Base-by-base conservation (phyloP, 176 grass and related monocot species). In the Calamus simplicifolius region DNA sequence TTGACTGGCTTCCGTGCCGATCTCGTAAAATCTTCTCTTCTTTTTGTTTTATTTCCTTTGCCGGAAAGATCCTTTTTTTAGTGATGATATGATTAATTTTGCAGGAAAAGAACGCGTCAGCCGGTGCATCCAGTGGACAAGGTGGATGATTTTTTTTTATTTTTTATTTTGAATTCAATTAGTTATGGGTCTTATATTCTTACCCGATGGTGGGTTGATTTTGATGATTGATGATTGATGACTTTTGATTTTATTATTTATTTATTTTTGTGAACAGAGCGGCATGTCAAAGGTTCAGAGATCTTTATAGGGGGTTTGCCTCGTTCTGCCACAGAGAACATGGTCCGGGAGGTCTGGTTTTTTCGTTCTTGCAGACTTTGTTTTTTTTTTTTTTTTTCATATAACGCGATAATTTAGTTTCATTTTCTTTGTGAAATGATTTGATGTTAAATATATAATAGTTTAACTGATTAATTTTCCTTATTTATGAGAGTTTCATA, bases 281-380 rank as follows among this genome's bases (percentile, higher is more conserved):
- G 62, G 54, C 58, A 16, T 12, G 67, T 6, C n/a, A 85, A 66
- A 67, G 89, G 89, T 25, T 31, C 71, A 43, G 89, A 94, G 71
- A 80, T 94, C 27, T 88, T 94, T 70, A 71, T 94, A 27, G 81
- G 89, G n/a, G 84, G 89, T 43, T 30, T 94, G 43, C 70, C 84
- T 23, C 78, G 77, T 66, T 79, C 84, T 48, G 77, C 71, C 31
- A 85, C 84, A 63, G 84, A 88, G 49, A 77, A 66, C 38, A 63
- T 56, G 16, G 79, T 88, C 18, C 74, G 66, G 31, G 84, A 94
- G 84, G 89, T 87, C 54, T 19, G 60, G 27, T 62, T 67, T 53
- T 25, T 50, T 71, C 52, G 12, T 43, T 8, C 35, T 43, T 43
- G 35, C 18, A 48, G 16, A 25, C 17, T 19, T 30, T 65, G 3